Percentiles rank a stretch among this genome's conserved stretches.
phyloP scores from a whole-genome alignment of 2,329 filamentous ascomycete genomes.

The Clarireedia sp. region DNA sequence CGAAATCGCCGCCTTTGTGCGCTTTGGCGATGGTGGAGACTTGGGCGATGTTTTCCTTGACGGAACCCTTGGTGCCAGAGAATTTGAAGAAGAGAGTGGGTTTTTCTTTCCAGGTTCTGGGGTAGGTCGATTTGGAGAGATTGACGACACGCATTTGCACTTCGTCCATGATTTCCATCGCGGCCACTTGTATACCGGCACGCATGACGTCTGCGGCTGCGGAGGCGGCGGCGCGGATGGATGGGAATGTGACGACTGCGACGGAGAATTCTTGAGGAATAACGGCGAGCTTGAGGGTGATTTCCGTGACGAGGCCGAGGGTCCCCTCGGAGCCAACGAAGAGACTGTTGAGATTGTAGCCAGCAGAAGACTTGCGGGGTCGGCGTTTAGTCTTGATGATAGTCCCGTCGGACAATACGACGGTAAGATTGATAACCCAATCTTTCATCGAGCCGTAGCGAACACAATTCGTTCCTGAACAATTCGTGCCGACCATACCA shows the following conservation, averaged over 20 bases:
- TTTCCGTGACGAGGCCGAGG: slow-evolving; percentile 72
- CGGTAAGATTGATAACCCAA: slow-evolving; percentile 76
- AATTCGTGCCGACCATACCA: slow-evolving; percentile 76
- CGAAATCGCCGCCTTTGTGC: slow-evolving; percentile 60
- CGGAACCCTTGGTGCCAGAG: slow-evolving; percentile 68
- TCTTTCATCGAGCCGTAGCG: slow-evolving; percentile 83
- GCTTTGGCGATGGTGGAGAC: slow-evolving; percentile 60
- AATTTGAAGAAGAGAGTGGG: slow-evolving; percentile 84
- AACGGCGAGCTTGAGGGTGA: slow-evolving; percentile 71
- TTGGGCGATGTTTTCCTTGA: slow-evolving; percentile 65
- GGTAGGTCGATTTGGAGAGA: slow-evolving; percentile 59
- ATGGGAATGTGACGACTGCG: slow-evolving; percentile 71
- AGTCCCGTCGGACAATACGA: slow-evolving; percentile 70
- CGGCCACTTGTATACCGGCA: slow-evolving; percentile 34
- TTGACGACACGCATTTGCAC: slow-evolving; percentile 83
- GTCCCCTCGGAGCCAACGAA: slow-evolving; percentile 81
- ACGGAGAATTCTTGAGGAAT: slow-evolving; percentile 70
- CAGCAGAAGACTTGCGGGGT: slow-evolving; percentile 74
- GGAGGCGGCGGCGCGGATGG: slow-evolving; percentile 65
- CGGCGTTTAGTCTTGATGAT: slow-evolving; percentile 71
- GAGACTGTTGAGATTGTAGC: slow-evolving; percentile 73
- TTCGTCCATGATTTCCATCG: slow-evolving; percentile 74
- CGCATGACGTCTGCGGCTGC: slow-evolving; percentile 72
- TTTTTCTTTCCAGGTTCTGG: slow-evolving; percentile 62
- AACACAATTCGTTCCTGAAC: slow-evolving; percentile 71